phyloP scores from a whole-genome alignment of 2,329 filamentous ascomycete genomes.

The Lachnellula cervina region DNA sequence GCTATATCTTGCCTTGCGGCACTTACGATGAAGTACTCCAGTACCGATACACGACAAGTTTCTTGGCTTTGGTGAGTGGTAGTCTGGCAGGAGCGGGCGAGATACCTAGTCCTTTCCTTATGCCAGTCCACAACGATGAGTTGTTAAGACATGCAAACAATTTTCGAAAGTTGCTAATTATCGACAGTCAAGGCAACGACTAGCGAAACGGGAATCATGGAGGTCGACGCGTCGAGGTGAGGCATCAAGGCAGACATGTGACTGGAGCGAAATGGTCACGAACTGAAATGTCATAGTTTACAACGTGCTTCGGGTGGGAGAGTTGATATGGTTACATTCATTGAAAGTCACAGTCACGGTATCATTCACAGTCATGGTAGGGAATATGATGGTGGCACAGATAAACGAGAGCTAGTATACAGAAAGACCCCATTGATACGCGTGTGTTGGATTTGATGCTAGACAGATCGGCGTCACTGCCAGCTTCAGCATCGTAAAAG shows the following conservation, averaged over 20 bases:
- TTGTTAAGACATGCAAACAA: not conserved
- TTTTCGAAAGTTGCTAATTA: not conserved
- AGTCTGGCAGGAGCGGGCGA: too few relatives aligned
- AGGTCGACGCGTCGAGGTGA: conserved; percentile 9
- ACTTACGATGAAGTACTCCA: too few relatives aligned
- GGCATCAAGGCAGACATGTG: conserved; percentile 16
- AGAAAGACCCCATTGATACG: conserved; percentile 25
- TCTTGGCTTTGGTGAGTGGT: too few relatives aligned
- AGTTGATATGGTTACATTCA: too few relatives aligned
- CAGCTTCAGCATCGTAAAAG: conserved; percentile 15
- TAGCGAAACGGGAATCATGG: not conserved
- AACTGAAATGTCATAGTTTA: too few relatives aligned
- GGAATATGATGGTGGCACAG: conserved; percentile 15
- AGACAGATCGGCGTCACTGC: conserved; percentile 24
- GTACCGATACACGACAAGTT: too few relatives aligned
- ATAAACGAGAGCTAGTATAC: conserved; percentile 30
- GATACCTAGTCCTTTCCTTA: too few relatives aligned
- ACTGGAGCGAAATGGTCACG: not conserved
- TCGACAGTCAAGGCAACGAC: not conserved
- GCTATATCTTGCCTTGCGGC: not conserved
- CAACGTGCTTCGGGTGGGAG: too few relatives aligned
- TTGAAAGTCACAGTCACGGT: not conserved
- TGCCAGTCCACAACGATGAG: too few relatives aligned
- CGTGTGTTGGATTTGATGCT: conserved; percentile 16
- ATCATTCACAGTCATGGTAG: conserved; percentile 2